Evolutionary conservation across 1,284 basidiomycete genomes (phyloP), one percentile per base, ranked within the genome.

Genomic region (Rhodotorula sp.): DNA sequence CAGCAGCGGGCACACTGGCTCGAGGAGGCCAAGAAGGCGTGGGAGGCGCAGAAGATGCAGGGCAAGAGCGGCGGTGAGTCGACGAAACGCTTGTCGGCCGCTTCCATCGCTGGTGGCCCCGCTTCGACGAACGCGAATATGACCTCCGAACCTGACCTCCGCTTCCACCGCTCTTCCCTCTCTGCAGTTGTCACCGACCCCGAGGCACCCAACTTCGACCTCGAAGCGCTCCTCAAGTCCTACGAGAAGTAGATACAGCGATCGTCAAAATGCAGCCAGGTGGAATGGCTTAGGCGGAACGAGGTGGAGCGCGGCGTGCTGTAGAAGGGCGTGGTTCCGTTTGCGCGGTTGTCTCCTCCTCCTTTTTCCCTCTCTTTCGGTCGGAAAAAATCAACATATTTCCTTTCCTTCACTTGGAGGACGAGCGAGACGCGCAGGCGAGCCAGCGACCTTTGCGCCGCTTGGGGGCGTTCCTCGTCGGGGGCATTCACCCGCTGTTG

Each of bases 141-240:
- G 2, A 30, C 30, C 27, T 22, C 27, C 11, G 4, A 29, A 34
- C 2, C 24, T 11, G 54, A 19, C 5, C 8, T 8, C 13, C 36
- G 8, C 36, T 13, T 39, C 13, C 36, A 8, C 8, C 36, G 36
- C 24, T 36, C 63, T 9, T 15, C 62, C 6, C 46, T 6, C 17
- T 19, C n/a, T n/a, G 73, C 81, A 92, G 92, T 94, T 76, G 83
- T 95, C 77, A 90, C 91, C 74, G 88, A 99, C 84, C 92, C 94
- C 60, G 94, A 98, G 79, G 89, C 95, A 82, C 92, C 94, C 72
- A 88, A 87, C 76, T 99, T 99, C 83, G 94, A 99, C 85, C 85
- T 98, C 79, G 95, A 98, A 85, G 93, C 93, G 83, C 84, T 97
- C 75, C 80, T 98, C 80, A 81, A 79, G 78, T 70, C 73, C 24